Base-by-base conservation (phyloP, 164 flowering plant species). In the Litsea cubeba region DNA sequence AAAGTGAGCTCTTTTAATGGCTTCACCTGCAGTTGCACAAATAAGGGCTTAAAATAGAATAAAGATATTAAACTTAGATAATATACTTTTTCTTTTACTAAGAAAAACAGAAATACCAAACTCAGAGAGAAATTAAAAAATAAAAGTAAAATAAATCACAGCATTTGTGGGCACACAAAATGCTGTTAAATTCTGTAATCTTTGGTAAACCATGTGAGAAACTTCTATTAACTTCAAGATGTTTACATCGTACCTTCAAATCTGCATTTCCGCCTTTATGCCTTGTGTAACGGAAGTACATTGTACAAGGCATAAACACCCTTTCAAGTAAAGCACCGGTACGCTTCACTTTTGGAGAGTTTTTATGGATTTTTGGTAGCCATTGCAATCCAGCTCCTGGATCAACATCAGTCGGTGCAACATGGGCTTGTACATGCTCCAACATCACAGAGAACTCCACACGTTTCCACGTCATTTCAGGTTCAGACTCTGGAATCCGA, bases 331-430 rank as follows among this genome's bases (percentile, higher is more conserved):
- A 83, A 79, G 99, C 99, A 78, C 99, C 99, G 68, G 99, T 96
- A 67, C 98, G 95, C 87, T 92, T 93, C 30, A 92, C 97, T 87
- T 92, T 96, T 26, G 93, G 97, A 65, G 97, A 94, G 82, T 87
- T 91, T 80, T 90, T 76, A 63, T 80, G 92, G 72, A 96, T 96
- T 86, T 91, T 96, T 69, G 99, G 98, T 70, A 96, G 94, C 99
- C 99, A 96, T 79, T 96, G 99, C 70, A 94, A 73, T 71, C 99
- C 99, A 73, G 99, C 99, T 71, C 98, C 99, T 75, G 98, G 99
- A 83, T 96, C 99, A 79, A 96, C 99, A 89, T 96, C 99, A 65
- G 99, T 96, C 24, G 99, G 99, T 72, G 99, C 99, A 79, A 96
- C 99, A 89, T 96, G 99, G 79, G 99, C 99, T 84, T 96, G 99